Base-by-base conservation (phyloP, 805 yeast genomes). In the Ogataea kodamae region DNA sequence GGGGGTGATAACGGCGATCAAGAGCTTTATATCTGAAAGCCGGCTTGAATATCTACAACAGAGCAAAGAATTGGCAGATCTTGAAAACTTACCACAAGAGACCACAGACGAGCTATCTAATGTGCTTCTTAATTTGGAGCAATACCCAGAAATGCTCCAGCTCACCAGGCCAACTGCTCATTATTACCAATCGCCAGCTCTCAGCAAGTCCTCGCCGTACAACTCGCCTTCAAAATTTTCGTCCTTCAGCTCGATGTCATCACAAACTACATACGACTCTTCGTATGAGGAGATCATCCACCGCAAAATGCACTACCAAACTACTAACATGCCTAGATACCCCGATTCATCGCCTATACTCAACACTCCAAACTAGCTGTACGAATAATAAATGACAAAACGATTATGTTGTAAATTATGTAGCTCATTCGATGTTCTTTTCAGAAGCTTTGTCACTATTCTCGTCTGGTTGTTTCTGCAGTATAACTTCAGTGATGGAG, bases 1-100 rank as follows among this genome's bases (percentile, higher is more conserved):
- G 30, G 81, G 81, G 1, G 81, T 74, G 9, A 63, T 72, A n/a
- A 68, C 67, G 11, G 76, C 72, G 12, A 52, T 62, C 18, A 50
- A 52, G 18, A 53, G 48, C 25, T 62, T 58, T 30, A 42, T 60
- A 23, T 24, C 51, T 9, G 57, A 55, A 25, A 52, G 51, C 23
- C 45, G 48, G 14, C 42, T 54, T 12, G 39, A 33, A 6, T 38
- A 42, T 5, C 23, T 42, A n/a, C 38, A 19, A 16, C 46, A n/a
- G 33, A 45, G 37, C 30, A 49, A 48, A 21, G 48, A 50, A 3
- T 25, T 46, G 33, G 45, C 44, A 11, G 43, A 39, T 20, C 22
- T 44, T 13, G 50, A 46, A 10, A 23, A 26, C 29, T 26, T 37
- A 22, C 25, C 38, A 8, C 41, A 25, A 12, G 38, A 25, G 10